Conservation (phyloP, 2,329 filamentous ascomycete species). For the Dactylellina leptospora region DNA sequence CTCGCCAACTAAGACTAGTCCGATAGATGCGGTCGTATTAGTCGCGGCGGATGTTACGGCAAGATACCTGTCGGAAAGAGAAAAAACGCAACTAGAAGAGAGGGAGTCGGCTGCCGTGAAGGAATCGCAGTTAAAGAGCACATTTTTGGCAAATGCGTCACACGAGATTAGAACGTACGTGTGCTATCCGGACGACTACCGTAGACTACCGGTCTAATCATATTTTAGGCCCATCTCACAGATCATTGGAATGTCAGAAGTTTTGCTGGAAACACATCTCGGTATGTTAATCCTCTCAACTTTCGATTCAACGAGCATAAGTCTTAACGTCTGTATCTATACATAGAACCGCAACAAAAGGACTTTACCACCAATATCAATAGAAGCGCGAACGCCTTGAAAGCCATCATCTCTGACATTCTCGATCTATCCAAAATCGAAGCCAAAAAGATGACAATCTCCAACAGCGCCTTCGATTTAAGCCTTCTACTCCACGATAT, state of each 20-base stretch:
- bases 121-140: constrained; percentile 47
- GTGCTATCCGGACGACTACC: neutral
- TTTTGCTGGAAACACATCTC: constrained; percentile 40
- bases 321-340: no score
- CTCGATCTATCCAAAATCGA: constrained; percentile 52
- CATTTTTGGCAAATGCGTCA: constrained; percentile 49
- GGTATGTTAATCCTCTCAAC: neutral
- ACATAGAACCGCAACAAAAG: constrained; percentile 38
- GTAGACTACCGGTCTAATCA: neutral
- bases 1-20: constrained; percentile 25
- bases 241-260: constrained; percentile 52
- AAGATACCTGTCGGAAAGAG: constrained; percentile 31
- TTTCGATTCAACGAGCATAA: no score
- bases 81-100: constrained; percentile 39
- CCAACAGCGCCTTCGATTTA: constrained; percentile 49
- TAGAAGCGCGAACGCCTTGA: constrained; percentile 45
- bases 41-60: constrained; percentile 47
- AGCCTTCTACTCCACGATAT: constrained; percentile 38
- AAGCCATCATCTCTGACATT: constrained; percentile 49
- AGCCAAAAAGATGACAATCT: constrained; percentile 52
- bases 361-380: constrained; percentile 48
- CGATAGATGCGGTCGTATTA: constrained; percentile 36
- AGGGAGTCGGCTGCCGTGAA: constrained; percentile 50
- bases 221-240: constrained; percentile 42
- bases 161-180: constrained; percentile 51